Percentiles rank a stretch among this genome's conserved stretches.
Evolutionary conservation across 176 grass and related monocot genomes (phyloP).

Genomic region (Oryza coarctata): DNA sequence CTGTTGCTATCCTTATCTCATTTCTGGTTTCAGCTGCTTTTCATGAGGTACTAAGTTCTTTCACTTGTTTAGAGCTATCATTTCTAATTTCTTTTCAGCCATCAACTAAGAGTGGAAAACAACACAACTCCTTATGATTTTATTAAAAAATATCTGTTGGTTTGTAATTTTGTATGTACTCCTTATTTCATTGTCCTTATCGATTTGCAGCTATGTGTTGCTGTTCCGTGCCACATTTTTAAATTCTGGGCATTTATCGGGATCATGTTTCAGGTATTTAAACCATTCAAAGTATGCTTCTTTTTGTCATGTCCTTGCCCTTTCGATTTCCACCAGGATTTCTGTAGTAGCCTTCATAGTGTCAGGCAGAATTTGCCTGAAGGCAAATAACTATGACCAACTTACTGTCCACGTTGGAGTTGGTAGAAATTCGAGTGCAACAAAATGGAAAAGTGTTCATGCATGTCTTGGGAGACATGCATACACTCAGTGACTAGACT

Average conservation of each 20-base stretch:
- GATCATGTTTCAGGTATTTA: constrained; percentile 83
- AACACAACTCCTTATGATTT: not conserved
- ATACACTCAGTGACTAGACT: not conserved
- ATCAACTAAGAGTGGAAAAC: not conserved
- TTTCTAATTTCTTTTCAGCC: constrained; percentile 4
- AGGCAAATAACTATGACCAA: not conserved
- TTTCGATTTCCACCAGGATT: not conserved
- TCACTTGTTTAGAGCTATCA: not conserved
- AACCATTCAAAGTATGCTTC: not conserved
- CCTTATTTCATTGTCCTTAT: constrained; percentile 17
- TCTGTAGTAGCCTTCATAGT: not conserved
- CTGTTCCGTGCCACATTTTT: constrained; percentile 94
- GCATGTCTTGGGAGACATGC: not conserved
- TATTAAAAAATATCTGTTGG: constrained; percentile 22
- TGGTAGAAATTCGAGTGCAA: not conserved
- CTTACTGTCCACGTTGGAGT: not conserved
- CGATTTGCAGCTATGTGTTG: constrained; percentile 68
- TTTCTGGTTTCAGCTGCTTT: constrained; percentile 92
- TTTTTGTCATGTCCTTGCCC: not conserved
- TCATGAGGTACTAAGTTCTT: constrained; percentile 76
- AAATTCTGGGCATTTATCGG: constrained; percentile 97
- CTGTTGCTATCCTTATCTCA: constrained; percentile 76
- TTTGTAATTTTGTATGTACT: not conserved
- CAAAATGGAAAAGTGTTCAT: not conserved
- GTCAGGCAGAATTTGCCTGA: not conserved